Percentiles rank a stretch among this genome's conserved stretches.
These are phyloP conservation scores for Prunus davidiana DNA, from an alignment of 306 rosid species.

Conservation along the genomic window DNA sequence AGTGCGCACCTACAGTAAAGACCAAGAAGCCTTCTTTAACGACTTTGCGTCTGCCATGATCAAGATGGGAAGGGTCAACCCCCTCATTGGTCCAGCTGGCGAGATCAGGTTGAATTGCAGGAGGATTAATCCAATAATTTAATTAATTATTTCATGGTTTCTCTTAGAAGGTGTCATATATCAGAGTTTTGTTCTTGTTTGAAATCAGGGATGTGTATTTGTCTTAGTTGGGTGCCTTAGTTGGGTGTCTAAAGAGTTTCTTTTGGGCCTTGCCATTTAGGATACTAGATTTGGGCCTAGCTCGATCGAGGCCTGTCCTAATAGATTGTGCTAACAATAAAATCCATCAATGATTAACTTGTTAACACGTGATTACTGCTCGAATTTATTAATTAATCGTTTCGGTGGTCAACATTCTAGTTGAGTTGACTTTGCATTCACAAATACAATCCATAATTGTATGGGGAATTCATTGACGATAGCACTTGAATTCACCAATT, in stretches of 20 bases:
- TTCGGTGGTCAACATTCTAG: background rate
- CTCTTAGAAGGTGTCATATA: background rate
- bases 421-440: background rate
- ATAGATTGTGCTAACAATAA: too few species aligned
- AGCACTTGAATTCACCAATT: background rate
- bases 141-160: background rate
- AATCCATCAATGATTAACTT: background rate
- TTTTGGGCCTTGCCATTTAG: too few species aligned
- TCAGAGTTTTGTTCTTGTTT: too few species aligned
- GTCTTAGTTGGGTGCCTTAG: too few species aligned
- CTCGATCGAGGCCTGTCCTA: too few species aligned
- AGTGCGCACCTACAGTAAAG: constrained; percentile 30
- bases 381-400: background rate
- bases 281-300: too few species aligned
- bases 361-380: background rate
- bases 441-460: background rate
- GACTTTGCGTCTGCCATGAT: constrained; percentile 66
- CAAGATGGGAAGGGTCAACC: constrained; percentile 72
- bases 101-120: constrained; percentile 71
- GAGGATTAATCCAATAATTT: constrained; percentile 24
- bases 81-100: constrained; percentile 72
- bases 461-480: too few species aligned
- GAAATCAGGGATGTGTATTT: too few species aligned
- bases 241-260: too few species aligned
- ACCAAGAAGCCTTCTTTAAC: constrained; percentile 31